Evolutionary conservation across 306 rosid genomes (phyloP), one percentile per base, ranked within the genome.

Genomic region (Pterocarpus macrocarpus): DNA sequence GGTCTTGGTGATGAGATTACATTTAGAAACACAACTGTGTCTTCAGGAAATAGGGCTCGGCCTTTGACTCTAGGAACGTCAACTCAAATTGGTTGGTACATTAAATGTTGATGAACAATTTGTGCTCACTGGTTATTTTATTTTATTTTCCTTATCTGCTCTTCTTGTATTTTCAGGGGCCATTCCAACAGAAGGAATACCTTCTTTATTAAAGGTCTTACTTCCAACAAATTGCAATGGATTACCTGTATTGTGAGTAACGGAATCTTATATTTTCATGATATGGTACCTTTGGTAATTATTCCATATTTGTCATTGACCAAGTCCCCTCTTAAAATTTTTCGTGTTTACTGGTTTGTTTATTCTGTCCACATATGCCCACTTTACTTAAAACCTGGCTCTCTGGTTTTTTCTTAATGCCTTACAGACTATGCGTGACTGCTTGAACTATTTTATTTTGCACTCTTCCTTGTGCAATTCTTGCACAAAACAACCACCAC

Each of bases 151-250:
- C 50, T 55, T 70, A 43, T 59, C 39, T 22, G 32, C 52, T 28
- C 69, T n/a, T 84, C 62, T 61, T 47, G 63, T 56, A 44, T 82
- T 53, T 83, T 69, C 80, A 95, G 97, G 97, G 85, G 94, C 93
- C 85, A 93, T 93, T 80, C 97, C 93, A 33, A 95, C 94, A 0
- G 99, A 93, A 78, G 99, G 97, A 81, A 93, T 95, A 84, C 99
- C 99, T 77, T 92, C 97, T 85, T 85, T 95, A 88, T 88, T 93
- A 89, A 93, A 89, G 87, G 94, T 95, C 72, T 81, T 93, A 82
- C 95, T 95, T 84, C 91, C 99, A 59, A 71, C 93, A 79, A 89
- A 80, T 80, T 95, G 99, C 85, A 76, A 83, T 58, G 99, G 97
- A 63, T 86, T 95, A 47, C 97, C 99, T 70, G 85, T 80, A 64